Conservation (phyloP, 2,329 filamentous ascomycete genomes). For the Tolypocladium ovalisporum region DNA sequence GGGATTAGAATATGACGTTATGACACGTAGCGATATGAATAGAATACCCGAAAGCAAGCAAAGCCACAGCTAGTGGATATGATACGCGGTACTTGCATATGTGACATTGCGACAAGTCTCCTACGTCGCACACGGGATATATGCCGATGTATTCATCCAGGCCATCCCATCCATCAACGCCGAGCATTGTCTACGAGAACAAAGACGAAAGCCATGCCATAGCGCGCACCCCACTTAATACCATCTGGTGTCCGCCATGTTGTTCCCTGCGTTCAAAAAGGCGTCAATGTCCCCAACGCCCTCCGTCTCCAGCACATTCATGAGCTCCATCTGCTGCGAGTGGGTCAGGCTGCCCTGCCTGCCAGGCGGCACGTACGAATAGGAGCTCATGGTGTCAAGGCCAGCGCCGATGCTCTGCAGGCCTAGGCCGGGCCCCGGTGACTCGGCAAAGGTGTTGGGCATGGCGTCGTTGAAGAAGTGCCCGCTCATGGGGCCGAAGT, state of each 20-base stretch:
- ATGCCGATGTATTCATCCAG: background rate
- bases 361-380: conserved; percentile 28
- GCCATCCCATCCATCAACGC: background rate
- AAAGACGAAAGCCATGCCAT: too few relatives aligned
- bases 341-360: conserved; percentile 63
- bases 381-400: conserved; percentile 10
- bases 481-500: conserved; percentile 30
- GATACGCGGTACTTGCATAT: background rate
- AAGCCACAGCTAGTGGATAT: background rate
- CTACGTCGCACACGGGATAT: background rate
- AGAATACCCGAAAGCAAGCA: background rate
- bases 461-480: conserved; percentile 30
- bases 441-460: conserved; percentile 16
- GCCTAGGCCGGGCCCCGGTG: conserved; percentile 18
- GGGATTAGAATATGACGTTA: background rate
- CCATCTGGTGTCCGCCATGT: conserved; percentile 19
- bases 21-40: background rate
- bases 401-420: conserved; percentile 18
- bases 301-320: conserved; percentile 66
- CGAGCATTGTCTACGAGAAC: background rate
- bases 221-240: conserved; percentile 12
- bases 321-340: conserved; percentile 72
- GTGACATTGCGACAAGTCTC: background rate
- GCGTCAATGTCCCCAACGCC: conserved; percentile 51
- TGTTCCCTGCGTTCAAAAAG: conserved; percentile 35